Base-by-base conservation (phyloP, 192 early-diverging fungal species). In the Backusella macrospora region DNA sequence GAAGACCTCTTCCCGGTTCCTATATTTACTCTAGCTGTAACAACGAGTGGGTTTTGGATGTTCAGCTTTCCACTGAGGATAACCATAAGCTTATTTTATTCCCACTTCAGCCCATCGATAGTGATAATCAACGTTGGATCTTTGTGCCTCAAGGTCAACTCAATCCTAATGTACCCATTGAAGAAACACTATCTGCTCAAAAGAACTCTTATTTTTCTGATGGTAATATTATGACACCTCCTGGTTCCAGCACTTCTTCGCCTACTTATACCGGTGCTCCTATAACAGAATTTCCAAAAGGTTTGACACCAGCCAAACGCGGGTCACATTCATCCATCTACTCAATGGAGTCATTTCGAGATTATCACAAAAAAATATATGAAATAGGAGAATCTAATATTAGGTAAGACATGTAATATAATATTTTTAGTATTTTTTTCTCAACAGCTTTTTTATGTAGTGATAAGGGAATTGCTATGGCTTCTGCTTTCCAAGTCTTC, bases 391-490 rank as follows among this genome's bases (percentile, higher is more conserved):
- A 80, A n/a, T 47, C 73, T 55, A 65, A 46, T 42, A 12, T 73
- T 12, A 76, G 75, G 75, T 76, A 72, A 45, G 21, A 16, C 18
- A 55, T 55, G 2, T 23, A 55, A 5, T 10, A 10, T 52, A 9
- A 16, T 52, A 16, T 55, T 55, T 9, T 44, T 70, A 70, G 40
- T 16, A 1, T 23, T 55, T 59, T 59, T 59, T 44, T 44, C 26
- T 23, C 26, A 18, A 59, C 52, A 59, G 26, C 29, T 67, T 34
- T 74, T 55, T 74, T 67, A 10, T 46, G 34, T 71, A 80, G 78
- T 68, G 78, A 80, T 64, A 80, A 80, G 43, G 71, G 70, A 37
- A 75, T 80, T 49, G 71, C 68, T 49, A 76, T 80, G 78, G 78
- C 78, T 10, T 71, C 74, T 73, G 78, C 78, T 68, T 80, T 76